Evolutionary conservation across 768 basidiomycete species (phyloP), one percentile per base, ranked within the genome.

Genomic region (Leccinum incarnatum): DNA sequence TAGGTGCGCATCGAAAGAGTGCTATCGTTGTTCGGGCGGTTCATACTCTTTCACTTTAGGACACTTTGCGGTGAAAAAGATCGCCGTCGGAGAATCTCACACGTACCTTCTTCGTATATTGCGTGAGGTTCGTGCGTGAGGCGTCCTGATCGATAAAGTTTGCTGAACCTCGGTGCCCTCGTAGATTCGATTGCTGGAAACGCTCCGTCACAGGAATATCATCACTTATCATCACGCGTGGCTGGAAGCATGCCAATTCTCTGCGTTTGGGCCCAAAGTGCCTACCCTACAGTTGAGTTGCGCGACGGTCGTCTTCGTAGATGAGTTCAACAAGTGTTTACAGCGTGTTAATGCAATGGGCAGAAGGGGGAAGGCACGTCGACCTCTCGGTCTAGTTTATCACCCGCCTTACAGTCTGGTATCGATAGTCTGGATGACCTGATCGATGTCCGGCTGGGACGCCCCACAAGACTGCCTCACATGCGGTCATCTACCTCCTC

Each of bases 181-280:
- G 37, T 60, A 89, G 84, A 91, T 98, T 55, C 85, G 91, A 46
- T 78, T 97, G 9, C 77, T 98, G 46, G 95, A 98, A 69, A 80
- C 83, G 27, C 77, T 98, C 4, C 87, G 89, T 56, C 95, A 98
- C 74, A 90, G 87, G 5, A 96, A 98, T 62, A 96, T 98, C 63
- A 83, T 98, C 60, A 93, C 91, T 4, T 97, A 97, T 67, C 96
- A 98, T 71, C 95, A 96, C 67, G 86, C 95, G 1, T 98, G 95
- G 95, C 81, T 98, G 23, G 95, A 98, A 71, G 79, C 82, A 0
- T 83, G 81, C 56, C 87, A 88, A 60, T 96, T 97, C 75, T 95
- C 93, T 2, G 77, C 87, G 0, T 95, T 96, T 68, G 94, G 93
- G 0, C 92, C 93, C 0, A 84, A 86, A 65, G 86, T 98, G 25